Evolutionary conservation across 2,329 filamentous ascomycete genomes (phyloP), one percentile per base, ranked within the genome.

Genomic region (Pseudovirgaria hyperparasitica): DNA sequence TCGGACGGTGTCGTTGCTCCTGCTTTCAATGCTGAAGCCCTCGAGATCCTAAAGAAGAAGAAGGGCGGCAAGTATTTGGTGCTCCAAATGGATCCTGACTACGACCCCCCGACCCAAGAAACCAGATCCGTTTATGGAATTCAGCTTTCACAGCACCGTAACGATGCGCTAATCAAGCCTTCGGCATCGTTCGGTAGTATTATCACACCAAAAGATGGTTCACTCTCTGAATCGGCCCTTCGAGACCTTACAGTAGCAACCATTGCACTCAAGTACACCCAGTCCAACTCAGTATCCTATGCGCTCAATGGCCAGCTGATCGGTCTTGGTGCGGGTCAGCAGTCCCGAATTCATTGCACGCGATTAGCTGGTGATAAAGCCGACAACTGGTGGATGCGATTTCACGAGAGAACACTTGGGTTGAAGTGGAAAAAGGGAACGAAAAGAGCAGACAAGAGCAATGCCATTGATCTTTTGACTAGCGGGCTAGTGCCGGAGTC

Each of bases 301-400:
- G 86, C 90, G 29, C 67, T 84, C 37, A 86, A 92, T 46, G 90
- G 90, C 25, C 90, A 96, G 60, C 71, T 96, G 45, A 70, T 98
- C 43, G 90, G 90, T 39, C 75, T 98, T 30, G 90, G 90, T 39
- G 90, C 90, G 29, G 90, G 90, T 34, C 90, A 98, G 60, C 90
- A 98, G 63, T 92, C 82, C 35, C 80, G 90, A 42, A 98, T 98
- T 44, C 90, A 98, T 70, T 98, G 90, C 72, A 98, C 90, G 22
- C 79, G 90, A 40, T 73, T 98, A 27, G 90, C 90, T 8, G 90
- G 90, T 34, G 87, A 96, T 66, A 98, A 98, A 69, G 84, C 86
- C 25, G 90, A 98, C 60, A 94, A 92, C 68, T 96, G 87, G 87
- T 98, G 87, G 90, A 80, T 98, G 68, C 81, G 90, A 47, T 96